phyloP scores from a whole-genome alignment of 257 asterid species.

The Solanum stenotomum region DNA sequence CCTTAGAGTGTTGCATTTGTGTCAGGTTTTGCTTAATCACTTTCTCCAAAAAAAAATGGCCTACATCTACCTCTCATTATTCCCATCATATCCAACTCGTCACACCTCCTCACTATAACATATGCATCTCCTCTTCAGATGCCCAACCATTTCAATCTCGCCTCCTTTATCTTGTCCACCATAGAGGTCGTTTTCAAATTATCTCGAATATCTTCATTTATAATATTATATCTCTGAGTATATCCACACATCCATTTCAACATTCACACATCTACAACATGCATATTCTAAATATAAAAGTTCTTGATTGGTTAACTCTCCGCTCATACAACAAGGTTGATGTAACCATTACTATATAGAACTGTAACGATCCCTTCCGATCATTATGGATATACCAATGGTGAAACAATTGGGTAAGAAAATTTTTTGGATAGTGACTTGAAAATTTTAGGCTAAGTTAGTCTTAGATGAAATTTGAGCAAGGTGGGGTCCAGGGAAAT shows the following conservation, averaged over 20 bases:
- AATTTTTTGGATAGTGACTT: too few relatives aligned
- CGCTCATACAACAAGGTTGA: not conserved
- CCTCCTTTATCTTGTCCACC: not conserved
- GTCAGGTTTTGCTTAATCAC: not conserved
- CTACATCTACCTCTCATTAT: not conserved
- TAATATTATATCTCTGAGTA: not conserved
- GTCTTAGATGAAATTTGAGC: too few relatives aligned
- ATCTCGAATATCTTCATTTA: not conserved
- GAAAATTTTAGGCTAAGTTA: too few relatives aligned
- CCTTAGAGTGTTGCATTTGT: not conserved
- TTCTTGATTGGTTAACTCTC: not conserved
- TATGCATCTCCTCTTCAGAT: not conserved
- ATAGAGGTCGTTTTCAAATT: not conserved
- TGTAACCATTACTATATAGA: not conserved
- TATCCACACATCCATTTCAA: not conserved
- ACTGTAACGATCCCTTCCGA: too few relatives aligned
- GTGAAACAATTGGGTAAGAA: too few relatives aligned
- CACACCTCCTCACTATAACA: not conserved
- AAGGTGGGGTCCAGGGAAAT: too few relatives aligned
- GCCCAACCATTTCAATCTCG: not conserved
- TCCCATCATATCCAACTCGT: not conserved
- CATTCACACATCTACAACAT: not conserved
- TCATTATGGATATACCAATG: too few relatives aligned
- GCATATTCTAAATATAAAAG: not conserved
- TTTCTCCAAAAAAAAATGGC: too few relatives aligned